These are phyloP conservation scores for Heliocybe sulcata DNA, from an alignment of 1,284 basidiomycete species.

Conservation along the genomic window DNA sequence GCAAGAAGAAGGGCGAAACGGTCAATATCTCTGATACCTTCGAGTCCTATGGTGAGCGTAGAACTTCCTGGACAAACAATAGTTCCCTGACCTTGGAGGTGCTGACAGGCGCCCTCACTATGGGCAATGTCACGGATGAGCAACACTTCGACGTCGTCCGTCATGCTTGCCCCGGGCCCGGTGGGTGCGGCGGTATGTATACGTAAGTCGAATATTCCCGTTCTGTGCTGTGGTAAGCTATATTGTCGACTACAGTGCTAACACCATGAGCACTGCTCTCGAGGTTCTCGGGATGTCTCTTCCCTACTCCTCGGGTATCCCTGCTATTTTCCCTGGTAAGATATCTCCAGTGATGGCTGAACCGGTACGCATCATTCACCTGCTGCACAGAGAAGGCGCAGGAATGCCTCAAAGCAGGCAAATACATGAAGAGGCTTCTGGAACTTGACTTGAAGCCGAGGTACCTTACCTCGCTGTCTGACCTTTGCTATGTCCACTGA, in stretches of 20 bases:
- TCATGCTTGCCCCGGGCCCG: constrained; percentile 73
- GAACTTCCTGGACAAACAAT: neutral
- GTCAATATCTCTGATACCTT: constrained; percentile 82
- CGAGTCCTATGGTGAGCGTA: constrained; percentile 62
- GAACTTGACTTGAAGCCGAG: constrained; percentile 53
- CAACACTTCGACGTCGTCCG: constrained; percentile 76
- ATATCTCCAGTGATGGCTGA: neutral
- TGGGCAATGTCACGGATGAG: constrained; percentile 71
- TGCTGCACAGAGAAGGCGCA: constrained; percentile 61
- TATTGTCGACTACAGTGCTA: constrained; percentile 38
- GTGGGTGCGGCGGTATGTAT: constrained; percentile 78
- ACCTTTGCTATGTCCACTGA: neutral
- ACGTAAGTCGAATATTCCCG: constrained; percentile 36
- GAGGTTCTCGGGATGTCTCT: constrained; percentile 92
- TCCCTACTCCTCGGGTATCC: constrained; percentile 83
- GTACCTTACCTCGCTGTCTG: constrained; percentile 11
- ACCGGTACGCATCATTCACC: neutral
- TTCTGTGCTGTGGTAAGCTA: neutral
- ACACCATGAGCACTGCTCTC: constrained; percentile 86
- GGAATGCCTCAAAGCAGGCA: constrained; percentile 81
- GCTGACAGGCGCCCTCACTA: constrained; percentile 55
- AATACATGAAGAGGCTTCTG: constrained; percentile 76
- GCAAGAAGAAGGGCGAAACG: constrained; percentile 69
- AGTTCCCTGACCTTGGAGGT: constrained; percentile 7
- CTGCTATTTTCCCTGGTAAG: constrained; percentile 69